Percentiles rank a stretch among this genome's conserved stretches.
Conservation (phyloP, 2,329 filamentous ascomycete species). For the Colletotrichum karsti region DNA sequence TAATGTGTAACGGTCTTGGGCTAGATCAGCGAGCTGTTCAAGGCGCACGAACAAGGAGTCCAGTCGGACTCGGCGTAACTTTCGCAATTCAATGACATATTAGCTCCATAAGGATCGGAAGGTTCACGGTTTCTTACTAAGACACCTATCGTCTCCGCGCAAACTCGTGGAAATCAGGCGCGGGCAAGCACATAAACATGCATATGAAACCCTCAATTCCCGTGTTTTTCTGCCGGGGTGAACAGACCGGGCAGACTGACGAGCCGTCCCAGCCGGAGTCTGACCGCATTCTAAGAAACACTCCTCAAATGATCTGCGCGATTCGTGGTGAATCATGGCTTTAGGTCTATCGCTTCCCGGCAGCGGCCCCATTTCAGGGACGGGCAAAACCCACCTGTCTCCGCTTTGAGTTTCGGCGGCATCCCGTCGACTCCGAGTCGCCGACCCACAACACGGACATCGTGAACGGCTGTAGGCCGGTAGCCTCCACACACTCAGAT, state of each 20-base stretch:
- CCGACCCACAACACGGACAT: constrained; percentile 10
- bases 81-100: too few species aligned
- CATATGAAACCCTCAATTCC: neutral
- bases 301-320: neutral
- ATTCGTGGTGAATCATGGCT: neutral
- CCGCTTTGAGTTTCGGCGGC: constrained; percentile 6
- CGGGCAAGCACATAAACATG: neutral
- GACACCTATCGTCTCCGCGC: too few species aligned
- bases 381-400: constrained; percentile 7
- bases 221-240: neutral
- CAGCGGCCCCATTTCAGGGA: neutral
- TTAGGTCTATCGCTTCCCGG: neutral
- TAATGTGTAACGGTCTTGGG: too few species aligned
- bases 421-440: constrained; percentile 12
- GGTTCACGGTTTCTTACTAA: too few species aligned
- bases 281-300: neutral
- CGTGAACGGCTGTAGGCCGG: neutral
- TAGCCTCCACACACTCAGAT: too few species aligned
- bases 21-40: too few species aligned
- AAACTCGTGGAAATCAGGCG: too few species aligned
- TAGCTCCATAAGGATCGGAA: too few species aligned
- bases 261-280: neutral
- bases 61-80: neutral
- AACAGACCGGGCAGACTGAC: neutral
- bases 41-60: too few species aligned